Percentiles rank a stretch among this genome's conserved stretches.
Evolutionary conservation across 1,284 basidiomycete species (phyloP).

Genomic region (Apiotrichum sp.): DNA sequence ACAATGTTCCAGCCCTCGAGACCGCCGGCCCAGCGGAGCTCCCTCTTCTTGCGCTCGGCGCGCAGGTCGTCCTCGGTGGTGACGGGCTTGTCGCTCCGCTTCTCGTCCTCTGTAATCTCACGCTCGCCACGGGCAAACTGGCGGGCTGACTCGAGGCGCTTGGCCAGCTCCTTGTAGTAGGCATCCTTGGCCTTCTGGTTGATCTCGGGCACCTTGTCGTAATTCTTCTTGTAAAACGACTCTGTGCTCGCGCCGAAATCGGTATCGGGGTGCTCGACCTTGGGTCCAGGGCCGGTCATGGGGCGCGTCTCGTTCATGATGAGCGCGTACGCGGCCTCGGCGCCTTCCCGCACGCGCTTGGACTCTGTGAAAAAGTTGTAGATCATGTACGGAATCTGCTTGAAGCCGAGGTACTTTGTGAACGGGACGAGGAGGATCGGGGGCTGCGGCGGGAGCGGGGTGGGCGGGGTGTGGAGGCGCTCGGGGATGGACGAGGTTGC

Average conservation of each 20-base stretch:
- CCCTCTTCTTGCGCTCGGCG: slow-evolving; percentile 76
- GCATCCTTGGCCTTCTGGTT: slow-evolving; percentile 64
- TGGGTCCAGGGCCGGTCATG: slow-evolving; percentile 48
- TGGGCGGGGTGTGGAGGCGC: slow-evolving; percentile 52
- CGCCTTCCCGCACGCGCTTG: slow-evolving; percentile 68
- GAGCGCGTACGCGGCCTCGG: slow-evolving; percentile 72
- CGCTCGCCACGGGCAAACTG: slow-evolving; percentile 67
- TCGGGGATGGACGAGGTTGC: slow-evolving; percentile 32
- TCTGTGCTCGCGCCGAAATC: slow-evolving; percentile 69
- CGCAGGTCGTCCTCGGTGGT: slow-evolving; percentile 79
- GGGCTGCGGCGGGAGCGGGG: slow-evolving; percentile 65
- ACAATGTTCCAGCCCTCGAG: slow-evolving; percentile 72
- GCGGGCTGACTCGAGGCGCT: slow-evolving; percentile 67
- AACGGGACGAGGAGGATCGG: slow-evolving; percentile 85
- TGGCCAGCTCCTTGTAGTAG: slow-evolving; percentile 70
- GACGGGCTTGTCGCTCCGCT: slow-evolving; percentile 60
- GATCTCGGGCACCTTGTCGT: slow-evolving; percentile 56
- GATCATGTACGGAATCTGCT: slow-evolving; percentile 81
- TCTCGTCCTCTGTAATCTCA: slow-evolving; percentile 80
- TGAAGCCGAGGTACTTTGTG: slow-evolving; percentile 76
- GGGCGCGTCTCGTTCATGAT: slow-evolving; percentile 63
- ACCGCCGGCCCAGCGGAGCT: slow-evolving; percentile 72
- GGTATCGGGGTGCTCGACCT: slow-evolving; percentile 52
- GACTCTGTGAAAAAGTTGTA: slow-evolving; percentile 89
- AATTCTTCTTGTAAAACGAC: slow-evolving; percentile 61